These are phyloP conservation scores for Protomyces arabidopsidicola DNA, from an alignment of 1,139 yeast genomes.

Conservation along the genomic window DNA sequence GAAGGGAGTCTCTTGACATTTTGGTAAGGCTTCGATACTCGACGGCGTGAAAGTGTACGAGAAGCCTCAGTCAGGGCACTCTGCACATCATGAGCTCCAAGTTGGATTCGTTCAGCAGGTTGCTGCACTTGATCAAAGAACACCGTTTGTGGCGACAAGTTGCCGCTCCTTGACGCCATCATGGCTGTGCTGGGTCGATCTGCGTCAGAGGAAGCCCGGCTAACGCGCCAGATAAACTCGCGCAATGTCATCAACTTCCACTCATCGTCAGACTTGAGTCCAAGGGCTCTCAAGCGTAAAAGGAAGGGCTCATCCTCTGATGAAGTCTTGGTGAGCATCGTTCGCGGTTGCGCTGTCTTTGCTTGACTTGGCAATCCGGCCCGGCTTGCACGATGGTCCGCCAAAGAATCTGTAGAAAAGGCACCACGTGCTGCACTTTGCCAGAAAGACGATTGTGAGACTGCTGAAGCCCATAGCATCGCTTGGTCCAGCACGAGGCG, in stretches of 20 bases:
- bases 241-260: conserved; percentile 77
- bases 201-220: conserved; percentile 35
- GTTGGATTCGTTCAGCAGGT: not conserved
- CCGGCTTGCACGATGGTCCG: not conserved
- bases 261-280: conserved; percentile 63
- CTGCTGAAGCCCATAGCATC: conserved; percentile 66
- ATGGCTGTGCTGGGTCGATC: not conserved
- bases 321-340: conserved; percentile 12
- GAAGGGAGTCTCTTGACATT: not conserved
- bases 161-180: not conserved
- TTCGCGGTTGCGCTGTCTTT: conserved; percentile 32
- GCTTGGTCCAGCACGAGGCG: conserved; percentile 62
- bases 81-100: conserved; percentile 11
- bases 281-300: conserved; percentile 61
- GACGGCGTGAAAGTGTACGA: not conserved
- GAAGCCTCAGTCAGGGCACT: conserved; percentile 10
- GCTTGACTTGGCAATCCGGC: not conserved
- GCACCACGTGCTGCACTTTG: conserved; percentile 42
- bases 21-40: not conserved
- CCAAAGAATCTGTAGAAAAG: not conserved
- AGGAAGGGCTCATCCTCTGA: conserved; percentile 65
- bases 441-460: conserved; percentile 67
- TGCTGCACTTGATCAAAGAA: conserved; percentile 12
- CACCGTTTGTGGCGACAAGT: conserved; percentile 3
- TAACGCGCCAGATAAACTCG: conserved; percentile 61